Percentiles rank a stretch among this genome's conserved stretches.
These are phyloP conservation scores for Amaranthus hypochondriacus DNA, from an alignment of 148 eudicot species.

Conservation along the genomic window DNA sequence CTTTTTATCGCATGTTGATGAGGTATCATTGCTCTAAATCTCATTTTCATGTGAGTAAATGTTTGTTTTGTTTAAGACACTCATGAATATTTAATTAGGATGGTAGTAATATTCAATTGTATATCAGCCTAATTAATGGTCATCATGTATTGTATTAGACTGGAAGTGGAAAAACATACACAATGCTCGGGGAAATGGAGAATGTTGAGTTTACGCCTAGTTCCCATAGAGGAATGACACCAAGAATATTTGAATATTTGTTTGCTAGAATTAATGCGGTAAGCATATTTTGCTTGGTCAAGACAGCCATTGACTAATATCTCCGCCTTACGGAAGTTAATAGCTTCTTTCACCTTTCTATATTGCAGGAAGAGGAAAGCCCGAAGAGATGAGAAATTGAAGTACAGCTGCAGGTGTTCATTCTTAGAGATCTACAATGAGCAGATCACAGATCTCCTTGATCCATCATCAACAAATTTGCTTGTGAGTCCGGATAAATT, in stretches of 20 bases:
- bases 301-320: slow-evolving; percentile 8
- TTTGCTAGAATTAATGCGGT: slow-evolving; percentile 97
- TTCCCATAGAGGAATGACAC: slow-evolving; percentile 89
- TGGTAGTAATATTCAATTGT: background rate
- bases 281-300: slow-evolving; percentile 15
- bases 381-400: slow-evolving; percentile 77
- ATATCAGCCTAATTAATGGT: background rate
- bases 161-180: slow-evolving; percentile 95
- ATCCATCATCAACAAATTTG: slow-evolving; percentile 88
- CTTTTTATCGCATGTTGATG: background rate
- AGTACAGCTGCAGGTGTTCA: slow-evolving; percentile 91
- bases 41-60: no score
- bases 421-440: slow-evolving; percentile 96
- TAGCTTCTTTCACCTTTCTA: slow-evolving; percentile 10
- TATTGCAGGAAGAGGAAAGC: slow-evolving; percentile 86
- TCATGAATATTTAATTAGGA: background rate
- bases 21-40: background rate
- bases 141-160: slow-evolving; percentile 38
- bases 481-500: slow-evolving; percentile 44
- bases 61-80: background rate
- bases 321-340: background rate
- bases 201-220: slow-evolving; percentile 76
- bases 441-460: slow-evolving; percentile 92
- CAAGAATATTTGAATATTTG: slow-evolving; percentile 92
- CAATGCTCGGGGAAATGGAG: slow-evolving; percentile 97